Evolutionary conservation across 1,284 basidiomycete genomes (phyloP).

Genomic region (Malassezia globosa): DNA sequence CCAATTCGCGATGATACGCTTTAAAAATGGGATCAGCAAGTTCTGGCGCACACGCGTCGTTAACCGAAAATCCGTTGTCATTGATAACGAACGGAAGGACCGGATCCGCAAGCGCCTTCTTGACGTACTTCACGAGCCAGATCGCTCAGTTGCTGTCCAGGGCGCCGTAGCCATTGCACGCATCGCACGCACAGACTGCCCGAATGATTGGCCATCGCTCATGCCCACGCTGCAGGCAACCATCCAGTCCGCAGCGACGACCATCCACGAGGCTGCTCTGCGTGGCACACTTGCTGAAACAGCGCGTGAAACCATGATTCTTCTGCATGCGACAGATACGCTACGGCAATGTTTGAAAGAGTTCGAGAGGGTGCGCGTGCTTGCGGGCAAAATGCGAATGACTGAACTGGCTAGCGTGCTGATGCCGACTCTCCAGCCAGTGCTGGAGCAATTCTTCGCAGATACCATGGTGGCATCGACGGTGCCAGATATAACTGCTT

Average conservation of each 20-base stretch:
- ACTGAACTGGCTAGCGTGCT: constrained; percentile 36
- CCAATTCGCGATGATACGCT: constrained; percentile 40
- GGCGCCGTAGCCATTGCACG: constrained; percentile 35
- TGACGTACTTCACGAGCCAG: constrained; percentile 31
- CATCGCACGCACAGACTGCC: constrained; percentile 41
- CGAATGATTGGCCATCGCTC: constrained; percentile 37
- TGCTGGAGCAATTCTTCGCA: constrained; percentile 34
- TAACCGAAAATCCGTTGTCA: constrained; percentile 28
- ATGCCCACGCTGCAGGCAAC: constrained; percentile 29
- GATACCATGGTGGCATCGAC: constrained; percentile 24
- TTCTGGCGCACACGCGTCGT: constrained; percentile 40
- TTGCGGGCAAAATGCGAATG: constrained; percentile 44
- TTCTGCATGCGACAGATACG: constrained; percentile 37
- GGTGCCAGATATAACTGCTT: constrained; percentile 16
- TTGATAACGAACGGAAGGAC: constrained; percentile 30
- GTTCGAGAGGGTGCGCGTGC: constrained; percentile 33
- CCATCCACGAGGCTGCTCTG: constrained; percentile 15
- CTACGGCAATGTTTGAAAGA: constrained; percentile 38
- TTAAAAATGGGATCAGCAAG: constrained; percentile 45
- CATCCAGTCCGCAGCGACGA: constrained; percentile 16
- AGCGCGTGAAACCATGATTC: constrained; percentile 21
- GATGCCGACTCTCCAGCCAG: constrained; percentile 35
- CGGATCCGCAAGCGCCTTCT: constrained; percentile 29
- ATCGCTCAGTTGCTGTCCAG: constrained; percentile 36
- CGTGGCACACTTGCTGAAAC: constrained; percentile 19